phyloP scores from a whole-genome alignment of 2,329 filamentous ascomycete species.

The Acarospora socialis region DNA sequence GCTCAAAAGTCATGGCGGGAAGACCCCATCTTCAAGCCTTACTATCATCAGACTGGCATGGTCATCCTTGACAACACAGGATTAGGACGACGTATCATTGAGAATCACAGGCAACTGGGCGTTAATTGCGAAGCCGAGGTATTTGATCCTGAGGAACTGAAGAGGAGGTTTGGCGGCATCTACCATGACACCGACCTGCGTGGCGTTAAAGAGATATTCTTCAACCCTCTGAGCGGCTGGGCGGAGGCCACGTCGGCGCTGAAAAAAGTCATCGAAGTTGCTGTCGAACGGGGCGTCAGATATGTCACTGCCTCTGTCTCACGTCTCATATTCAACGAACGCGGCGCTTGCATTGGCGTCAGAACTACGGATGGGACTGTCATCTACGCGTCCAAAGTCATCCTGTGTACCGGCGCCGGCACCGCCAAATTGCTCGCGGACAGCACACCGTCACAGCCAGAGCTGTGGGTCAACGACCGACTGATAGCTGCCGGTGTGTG shows the following conservation, averaged over 20 bases:
- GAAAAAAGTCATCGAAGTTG: slow-evolving; percentile 29
- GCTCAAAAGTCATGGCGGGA: slow-evolving; percentile 47
- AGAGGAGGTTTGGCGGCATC: slow-evolving; percentile 4
- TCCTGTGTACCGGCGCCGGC: slow-evolving; percentile 43
- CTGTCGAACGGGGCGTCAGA: slow-evolving; percentile 30
- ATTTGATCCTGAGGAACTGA: slow-evolving; percentile 4
- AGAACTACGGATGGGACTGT: slow-evolving; percentile 31
- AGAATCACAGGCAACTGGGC: slow-evolving; percentile 36
- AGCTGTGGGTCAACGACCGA: slow-evolving; percentile 39
- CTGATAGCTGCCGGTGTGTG: slow-evolving; percentile 46
- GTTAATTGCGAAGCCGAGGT: slow-evolving; percentile 17
- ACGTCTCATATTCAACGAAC: slow-evolving; percentile 28
- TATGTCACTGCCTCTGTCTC: slow-evolving; percentile 31
- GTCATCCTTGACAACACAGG: slow-evolving; percentile 39
- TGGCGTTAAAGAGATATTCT: slow-evolving; percentile 21
- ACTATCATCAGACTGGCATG: slow-evolving; percentile 47
- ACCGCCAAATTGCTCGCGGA: slow-evolving; percentile 41
- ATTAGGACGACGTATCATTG: slow-evolving; percentile 36
- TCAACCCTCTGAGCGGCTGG: slow-evolving; percentile 40
- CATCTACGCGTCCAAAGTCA: slow-evolving; percentile 37
- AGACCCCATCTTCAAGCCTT: slow-evolving; percentile 41
- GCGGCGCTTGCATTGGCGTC: slow-evolving; percentile 36
- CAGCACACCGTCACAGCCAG: slow-evolving; percentile 33
- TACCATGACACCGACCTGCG: slow-evolving; percentile 3
- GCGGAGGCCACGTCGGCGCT: slow-evolving; percentile 36